These are phyloP conservation scores for Thraustochytrium sp. DNA, from an alignment of 352 stramenopile species.

Conservation along the genomic window DNA sequence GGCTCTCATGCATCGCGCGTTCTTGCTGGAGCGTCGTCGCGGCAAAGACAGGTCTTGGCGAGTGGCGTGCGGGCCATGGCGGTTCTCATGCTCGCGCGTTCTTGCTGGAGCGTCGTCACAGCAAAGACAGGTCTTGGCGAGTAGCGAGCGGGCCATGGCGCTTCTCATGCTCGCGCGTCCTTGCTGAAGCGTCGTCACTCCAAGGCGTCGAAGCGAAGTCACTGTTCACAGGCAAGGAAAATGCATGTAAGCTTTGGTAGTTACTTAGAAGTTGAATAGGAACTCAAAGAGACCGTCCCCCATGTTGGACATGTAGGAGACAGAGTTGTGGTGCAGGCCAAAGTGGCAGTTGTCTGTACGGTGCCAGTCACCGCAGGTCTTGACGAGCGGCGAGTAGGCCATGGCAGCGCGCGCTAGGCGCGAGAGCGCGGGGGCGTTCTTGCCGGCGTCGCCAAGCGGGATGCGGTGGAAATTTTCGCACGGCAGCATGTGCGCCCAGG, in stretches of 20 bases:
- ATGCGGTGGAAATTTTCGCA: conserved; percentile 52
- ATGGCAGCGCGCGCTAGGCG: not conserved
- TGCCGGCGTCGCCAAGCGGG: conserved; percentile 45
- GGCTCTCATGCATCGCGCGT: too few relatives aligned
- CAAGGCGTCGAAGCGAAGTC: too few relatives aligned
- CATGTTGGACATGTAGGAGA: conserved; percentile 27
- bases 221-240: too few relatives aligned
- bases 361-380: conserved; percentile 11
- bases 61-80: too few relatives aligned
- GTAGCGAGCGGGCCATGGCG: not conserved
- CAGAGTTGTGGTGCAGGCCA: conserved; percentile 34
- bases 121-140: conserved; percentile 5
- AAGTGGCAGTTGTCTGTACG: conserved; percentile 25
- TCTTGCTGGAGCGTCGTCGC: too few relatives aligned
- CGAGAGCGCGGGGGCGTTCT: not conserved
- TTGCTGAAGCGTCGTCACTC: too few relatives aligned
- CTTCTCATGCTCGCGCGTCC: too few relatives aligned
- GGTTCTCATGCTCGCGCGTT: too few relatives aligned
- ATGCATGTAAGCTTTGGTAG: too few relatives aligned
- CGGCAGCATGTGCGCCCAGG: conserved; percentile 45
- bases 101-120: too few relatives aligned
- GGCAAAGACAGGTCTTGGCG: too few relatives aligned
- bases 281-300: conserved; percentile 19
- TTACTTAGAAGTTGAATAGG: conserved; percentile 2
- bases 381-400: conserved; percentile 1